Evolutionary conservation across 345 rosid species (phyloP).

Genomic region (Arabidopsis arenosa): DNA sequence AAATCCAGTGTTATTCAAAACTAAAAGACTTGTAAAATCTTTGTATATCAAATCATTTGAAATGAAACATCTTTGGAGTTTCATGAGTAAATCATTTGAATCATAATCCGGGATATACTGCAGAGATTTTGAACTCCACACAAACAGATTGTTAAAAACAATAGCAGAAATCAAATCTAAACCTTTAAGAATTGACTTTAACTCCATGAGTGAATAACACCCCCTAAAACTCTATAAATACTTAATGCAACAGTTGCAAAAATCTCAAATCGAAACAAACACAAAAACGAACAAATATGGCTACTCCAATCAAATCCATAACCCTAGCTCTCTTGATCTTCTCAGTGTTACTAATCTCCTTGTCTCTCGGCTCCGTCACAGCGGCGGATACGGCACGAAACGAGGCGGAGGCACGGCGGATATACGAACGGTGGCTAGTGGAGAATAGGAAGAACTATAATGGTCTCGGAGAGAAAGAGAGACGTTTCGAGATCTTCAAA

Average conservation of each 20-base stretch:
- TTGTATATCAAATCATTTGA: too few species aligned
- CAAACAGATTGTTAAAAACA: too few species aligned
- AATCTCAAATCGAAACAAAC: conserved; percentile 21
- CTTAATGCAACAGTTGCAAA: conserved; percentile 37
- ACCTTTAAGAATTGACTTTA: too few species aligned
- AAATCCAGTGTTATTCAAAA: too few species aligned
- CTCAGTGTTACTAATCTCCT: conserved; percentile 20
- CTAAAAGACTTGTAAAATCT: too few species aligned
- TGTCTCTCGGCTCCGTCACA: conserved; percentile 27
- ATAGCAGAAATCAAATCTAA: too few species aligned
- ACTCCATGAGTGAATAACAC: too few species aligned
- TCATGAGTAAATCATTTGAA: too few species aligned
- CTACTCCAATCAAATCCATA: conserved; percentile 11
- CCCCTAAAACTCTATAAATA: conserved; percentile 34
- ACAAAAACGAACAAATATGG: conserved; percentile 2
- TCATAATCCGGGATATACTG: too few species aligned
- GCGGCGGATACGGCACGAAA: conserved; percentile 14
- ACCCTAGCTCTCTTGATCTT: conserved; percentile 27
- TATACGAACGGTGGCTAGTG: conserved; percentile 69
- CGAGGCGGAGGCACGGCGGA: conserved; percentile 41
- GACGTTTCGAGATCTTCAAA: conserved; percentile 66
- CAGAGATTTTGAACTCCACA: too few species aligned
- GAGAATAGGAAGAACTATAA: conserved; percentile 59
- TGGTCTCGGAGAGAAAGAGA: conserved; percentile 68
- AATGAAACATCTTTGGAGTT: too few species aligned